phyloP scores from a whole-genome alignment of 371 early-diverging fungal species.

The Cokeromyces recurvatus region DNA sequence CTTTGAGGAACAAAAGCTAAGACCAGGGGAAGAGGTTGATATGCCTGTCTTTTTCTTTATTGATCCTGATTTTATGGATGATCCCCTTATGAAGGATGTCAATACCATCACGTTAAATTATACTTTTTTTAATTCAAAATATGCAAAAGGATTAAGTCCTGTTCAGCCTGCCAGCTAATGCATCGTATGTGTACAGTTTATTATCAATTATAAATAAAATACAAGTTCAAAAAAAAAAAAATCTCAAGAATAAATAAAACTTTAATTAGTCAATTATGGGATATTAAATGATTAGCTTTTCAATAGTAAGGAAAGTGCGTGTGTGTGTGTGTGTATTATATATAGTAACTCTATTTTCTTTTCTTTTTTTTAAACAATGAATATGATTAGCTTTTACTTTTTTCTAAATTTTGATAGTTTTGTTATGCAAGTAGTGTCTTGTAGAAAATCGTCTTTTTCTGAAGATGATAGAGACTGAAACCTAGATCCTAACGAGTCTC shows the following conservation, averaged over 20 bases:
- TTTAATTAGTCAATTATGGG: too few relatives aligned
- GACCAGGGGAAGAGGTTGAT: constrained; percentile 91
- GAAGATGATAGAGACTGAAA: too few relatives aligned
- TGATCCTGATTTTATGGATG: constrained; percentile 95
- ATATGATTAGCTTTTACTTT: not conserved
- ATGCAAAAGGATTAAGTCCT: constrained; percentile 36
- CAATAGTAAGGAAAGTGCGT: too few relatives aligned
- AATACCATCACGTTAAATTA: constrained; percentile 90
- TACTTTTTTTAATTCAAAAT: constrained; percentile 84
- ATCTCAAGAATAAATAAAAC: too few relatives aligned
- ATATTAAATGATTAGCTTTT: too few relatives aligned
- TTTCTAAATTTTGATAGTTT: too few relatives aligned
- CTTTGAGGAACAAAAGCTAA: constrained; percentile 96
- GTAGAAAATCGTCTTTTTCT: too few relatives aligned
- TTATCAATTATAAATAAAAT: not conserved
- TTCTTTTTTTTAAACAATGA: too few relatives aligned
- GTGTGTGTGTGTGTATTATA: too few relatives aligned
- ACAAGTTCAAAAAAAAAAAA: not conserved
- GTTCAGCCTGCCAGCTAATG: constrained; percentile 8
- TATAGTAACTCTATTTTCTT: too few relatives aligned
- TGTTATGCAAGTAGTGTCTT: too few relatives aligned
- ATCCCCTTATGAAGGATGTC: constrained; percentile 94
- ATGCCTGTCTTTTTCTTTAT: constrained; percentile 99
- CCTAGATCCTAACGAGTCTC: too few relatives aligned
- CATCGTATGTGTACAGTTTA: constrained; percentile 2